Conservation (phyloP, 805 yeast genomes). For the Tetrapisispora arboricola region DNA sequence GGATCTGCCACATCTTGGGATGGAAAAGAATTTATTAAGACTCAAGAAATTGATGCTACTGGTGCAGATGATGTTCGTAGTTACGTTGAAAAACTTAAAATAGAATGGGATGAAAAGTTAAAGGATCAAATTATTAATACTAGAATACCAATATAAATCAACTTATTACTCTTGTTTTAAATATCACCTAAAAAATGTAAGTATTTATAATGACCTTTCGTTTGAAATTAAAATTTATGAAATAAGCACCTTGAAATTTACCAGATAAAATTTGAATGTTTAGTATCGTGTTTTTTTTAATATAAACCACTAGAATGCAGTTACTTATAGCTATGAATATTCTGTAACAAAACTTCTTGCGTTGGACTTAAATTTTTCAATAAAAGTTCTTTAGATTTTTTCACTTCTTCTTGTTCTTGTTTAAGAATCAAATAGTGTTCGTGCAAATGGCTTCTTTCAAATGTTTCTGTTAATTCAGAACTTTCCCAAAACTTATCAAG, state of each 20-base stretch:
- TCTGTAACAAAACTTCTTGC: constrained; percentile 1
- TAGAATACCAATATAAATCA: constrained; percentile 18
- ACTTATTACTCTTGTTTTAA: not conserved
- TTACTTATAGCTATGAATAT: not conserved
- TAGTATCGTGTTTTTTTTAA: too few relatives aligned
- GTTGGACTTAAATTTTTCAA: not conserved
- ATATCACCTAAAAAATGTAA: too few relatives aligned
- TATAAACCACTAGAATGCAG: too few relatives aligned
- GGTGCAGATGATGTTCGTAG: constrained; percentile 59
- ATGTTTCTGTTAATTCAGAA: constrained; percentile 11
- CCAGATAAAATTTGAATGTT: too few relatives aligned
- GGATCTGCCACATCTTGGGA: constrained; percentile 63
- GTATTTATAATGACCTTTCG: too few relatives aligned
- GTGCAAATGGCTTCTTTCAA: constrained; percentile 15
- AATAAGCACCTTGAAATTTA: too few relatives aligned
- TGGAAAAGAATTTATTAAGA: constrained; percentile 57
- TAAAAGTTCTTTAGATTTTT: constrained; percentile 5
- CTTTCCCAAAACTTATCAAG: constrained; percentile 15
- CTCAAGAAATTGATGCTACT: constrained; percentile 46
- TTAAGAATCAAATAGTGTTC: constrained; percentile 14
- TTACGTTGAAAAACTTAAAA: constrained; percentile 46
- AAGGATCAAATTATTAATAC: constrained; percentile 62
- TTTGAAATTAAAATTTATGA: too few relatives aligned
- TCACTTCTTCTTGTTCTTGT: constrained; percentile 6
- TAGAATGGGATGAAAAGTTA: constrained; percentile 67